Base-by-base conservation (phyloP, 2,329 filamentous ascomycete genomes). In the Alternaria triticina region DNA sequence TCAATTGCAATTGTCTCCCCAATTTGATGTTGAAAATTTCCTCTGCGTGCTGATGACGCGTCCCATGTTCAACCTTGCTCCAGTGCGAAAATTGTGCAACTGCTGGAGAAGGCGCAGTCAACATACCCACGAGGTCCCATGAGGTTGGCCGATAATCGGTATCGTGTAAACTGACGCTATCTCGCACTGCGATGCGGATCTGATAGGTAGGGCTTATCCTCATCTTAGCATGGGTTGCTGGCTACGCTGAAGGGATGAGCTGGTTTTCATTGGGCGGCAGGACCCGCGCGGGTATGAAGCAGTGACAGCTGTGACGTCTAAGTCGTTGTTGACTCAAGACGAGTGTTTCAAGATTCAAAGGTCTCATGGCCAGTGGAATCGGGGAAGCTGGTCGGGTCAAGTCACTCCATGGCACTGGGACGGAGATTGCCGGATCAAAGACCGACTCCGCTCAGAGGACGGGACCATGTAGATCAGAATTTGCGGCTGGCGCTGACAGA, bases 271-370 rank as follows among this genome's bases (percentile, higher is more conserved):
- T 64, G 57, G 58, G 50, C 54, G 57, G 64, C 13, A 67, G 28
- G 30, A 58, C 27, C 65, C 61, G 59, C 59, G 20, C 50, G 45
- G 60, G 47, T 50, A 59, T 36, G 40, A 36, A 57, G 57, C 54
- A 59, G 52, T 69, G 66, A 64, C 66, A 69, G 64, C 43, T 60
- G 49, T 65, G 66, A 70, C 50, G 59, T 40, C 36, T 40, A 40
- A 40, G 36, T 17, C 36, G 36, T 67, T 61, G 56, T 57, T 63
- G 66, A 56, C 45, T 44, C 54, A 52, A 27, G 59, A 47, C 51
- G 50, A 20, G 54, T 30, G 62, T 58, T 59, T 65, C 62, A 55
- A 43, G 46, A 64, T 47, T 50, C 28, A 43, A 23, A 45, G 40
- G 33, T 52, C 40, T 47, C 15, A 45, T 28, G 30, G 54, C 36